Evolutionary conservation across 1,139 yeast species (phyloP), one percentile per base, ranked within the genome.

Genomic region (Yamadazyma trypodendri): DNA sequence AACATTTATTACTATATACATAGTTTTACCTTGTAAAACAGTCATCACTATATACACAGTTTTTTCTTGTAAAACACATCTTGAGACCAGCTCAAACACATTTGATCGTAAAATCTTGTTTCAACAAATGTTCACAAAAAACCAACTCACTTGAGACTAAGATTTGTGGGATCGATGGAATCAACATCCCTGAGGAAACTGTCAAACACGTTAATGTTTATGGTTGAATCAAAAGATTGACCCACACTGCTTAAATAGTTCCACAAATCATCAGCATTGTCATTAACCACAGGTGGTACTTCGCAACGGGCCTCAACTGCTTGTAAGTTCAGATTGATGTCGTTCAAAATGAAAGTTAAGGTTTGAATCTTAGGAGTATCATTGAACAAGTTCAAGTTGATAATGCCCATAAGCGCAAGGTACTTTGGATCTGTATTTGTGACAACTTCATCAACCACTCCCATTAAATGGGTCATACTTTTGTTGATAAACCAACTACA

Each of bases 401-500:
- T 24, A 3, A 12, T 14, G 3, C 24, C 28, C 14, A 13, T 15
- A 3, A 6, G 14, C 6, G 20, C 10, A 13, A 29, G 18, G 34
- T 24, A 24, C n/a, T 12, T 12, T 21, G 20, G 17, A 6, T 30
- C 25, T 5, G 28, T 17, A 7, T 7, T 13, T 3, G 11, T n/a
- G 3, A 12, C 23, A 2, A 36, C 10, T 9, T 21, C 29, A 10
- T 36, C 38, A 13, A 31, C 12, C 10, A 10, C 5, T 13, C 21
- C 16, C 32, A 31, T 11, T 6, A 12, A 20, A 5, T n/a, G 14
- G n/a, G 28, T 20, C 13, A 22, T 18, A 11, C 28, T 15, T 17
- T 31, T 35, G 11, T 13, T 31, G 10, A 35, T 31, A 25, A 31
- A 25, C 40, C 40, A 38, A 18, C 32, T 27, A 12, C 28, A 31